Base-by-base conservation (phyloP, 2,329 filamentous ascomycete genomes). In the Alternaria consortialis region DNA sequence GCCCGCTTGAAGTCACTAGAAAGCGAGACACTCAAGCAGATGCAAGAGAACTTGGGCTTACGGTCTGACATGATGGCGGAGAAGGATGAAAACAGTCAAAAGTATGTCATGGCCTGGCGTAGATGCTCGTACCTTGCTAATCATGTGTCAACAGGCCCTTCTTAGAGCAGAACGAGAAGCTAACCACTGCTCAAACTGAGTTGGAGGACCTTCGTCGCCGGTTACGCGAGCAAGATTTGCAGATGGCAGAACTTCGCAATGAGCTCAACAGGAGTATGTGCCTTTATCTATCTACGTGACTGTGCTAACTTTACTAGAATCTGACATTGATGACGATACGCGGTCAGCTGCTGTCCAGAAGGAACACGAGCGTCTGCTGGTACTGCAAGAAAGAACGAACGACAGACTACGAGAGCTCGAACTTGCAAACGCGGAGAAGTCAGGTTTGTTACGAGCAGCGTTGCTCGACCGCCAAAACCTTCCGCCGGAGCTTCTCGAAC, bases 11-110 rank as follows among this genome's bases (percentile, higher is more conserved):
- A 74, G 65, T 76, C 73, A 7, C 65, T 81, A 7, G 79, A 81
- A 59, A 65, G 71, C 15, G 77, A 80, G 55, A 80, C 79, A 25
- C 73, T 81, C 31, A 79, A 80, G 63, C 75, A 80, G 29, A 77
- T 80, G 69, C 77, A 79, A 50, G 79, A 81, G 55, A 80, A 80
- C 53, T 56, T 79, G 9, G 77, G 77, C 1, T 57, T 80, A 20
- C 71, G 75, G 42, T 76, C 77, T 5, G 76, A 80, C 27, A 70
- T 80, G 53, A 76, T 77, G 70, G 65, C 71, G 9, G 70, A 69
- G 48, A 74, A 74, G 55, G 73, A 80, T 47, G 75, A 78, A 42
- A 70, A 74, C 20, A 76, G 67, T 40, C 71, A 79, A 56, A 75
- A 75, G 65, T 72, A 65, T 17, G 65, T 27, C 12, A 44, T 9